A percentile compares a stretch with the other conserved stretches of the same genome.
These are phyloP conservation scores for Cynara cardunculus DNA, from an alignment of 129 eudicot genomes.

Conservation along the genomic window DNA sequence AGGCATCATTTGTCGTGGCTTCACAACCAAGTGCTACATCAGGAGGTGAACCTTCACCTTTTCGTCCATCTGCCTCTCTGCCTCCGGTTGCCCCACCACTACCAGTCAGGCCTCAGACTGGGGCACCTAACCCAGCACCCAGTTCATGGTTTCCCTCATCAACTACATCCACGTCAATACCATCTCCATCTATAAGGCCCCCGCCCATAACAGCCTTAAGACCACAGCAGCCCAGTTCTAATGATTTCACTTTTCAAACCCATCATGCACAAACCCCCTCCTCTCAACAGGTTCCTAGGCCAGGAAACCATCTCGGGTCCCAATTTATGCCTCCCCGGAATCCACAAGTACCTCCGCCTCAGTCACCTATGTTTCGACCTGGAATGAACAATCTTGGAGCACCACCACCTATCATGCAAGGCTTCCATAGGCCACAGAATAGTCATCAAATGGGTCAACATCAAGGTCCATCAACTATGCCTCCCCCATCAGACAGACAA, in stretches of 20 bases:
- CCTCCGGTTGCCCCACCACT: conserved; percentile 16
- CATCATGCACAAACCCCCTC: conserved; percentile 48
- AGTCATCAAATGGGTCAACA: conserved; percentile 48
- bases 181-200: conserved; percentile 34
- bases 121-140: conserved; percentile 27
- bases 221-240: conserved; percentile 56
- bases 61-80: conserved; percentile 21
- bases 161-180: conserved; percentile 31
- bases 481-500: conserved; percentile 34
- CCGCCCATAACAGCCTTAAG: conserved; percentile 34
- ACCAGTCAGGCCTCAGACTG: conserved; percentile 22
- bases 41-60: conserved; percentile 22
- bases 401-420: conserved; percentile 41
- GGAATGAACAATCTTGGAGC: conserved; percentile 27
- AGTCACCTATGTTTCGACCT: conserved; percentile 46
- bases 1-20: conserved; percentile 16
- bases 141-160: conserved; percentile 17
- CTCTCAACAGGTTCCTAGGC: conserved; percentile 35
- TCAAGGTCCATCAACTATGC: conserved; percentile 23
- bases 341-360: conserved; percentile 37
- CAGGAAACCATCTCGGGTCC: conserved; percentile 25
- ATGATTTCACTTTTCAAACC: conserved; percentile 86
- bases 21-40: conserved; percentile 18
- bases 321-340: conserved; percentile 38
- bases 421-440: conserved; percentile 44